Base-by-base conservation (phyloP, 1,284 basidiomycete species). In the Cutaneotrichosporon dermatis region DNA sequence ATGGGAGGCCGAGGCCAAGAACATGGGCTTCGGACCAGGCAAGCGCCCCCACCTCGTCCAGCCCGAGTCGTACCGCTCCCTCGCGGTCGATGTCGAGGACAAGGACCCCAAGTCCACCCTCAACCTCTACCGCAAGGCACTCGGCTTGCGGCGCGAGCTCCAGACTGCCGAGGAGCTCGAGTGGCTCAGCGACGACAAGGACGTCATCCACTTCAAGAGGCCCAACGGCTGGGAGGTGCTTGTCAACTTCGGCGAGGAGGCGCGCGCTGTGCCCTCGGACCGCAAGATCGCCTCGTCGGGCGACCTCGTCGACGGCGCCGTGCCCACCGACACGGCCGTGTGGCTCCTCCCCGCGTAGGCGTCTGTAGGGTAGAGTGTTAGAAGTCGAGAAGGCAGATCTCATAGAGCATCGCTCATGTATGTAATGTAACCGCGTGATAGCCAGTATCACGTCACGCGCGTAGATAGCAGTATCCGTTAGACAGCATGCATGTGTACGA, bases 141-240 rank as follows among this genome's bases (percentile, higher is more conserved):
- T 74, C 10, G 55, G 51, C 10, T 57, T 68, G 16, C 62, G 72
- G 42, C 61, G 59, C 39, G 40, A 66, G 55, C 59, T 76, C 12
- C 69, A 71, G 59, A 54, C 59, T 10, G 62, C 50, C 6, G 73
- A 74, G 63, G 61, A 68, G 25, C 58, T 76, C 12, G 70, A 73
- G 59, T 74, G 73, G 71, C 53, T 71, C 33, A 50, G 55, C 13
- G 49, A 51, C 43, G 54, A 63, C n/a, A n/a, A 52, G 8, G 56
- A 64, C 4, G 59, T 69, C 3, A 42, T 75, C 41, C 66, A 70
- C 61, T 75, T 69, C 52, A 67, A 62, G 56, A 57, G 73, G 41
- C 67, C 69, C n/a, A 68, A 67, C 11, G 73, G 72, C 33, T 75
- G 73, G 73, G 64, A 71, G 56, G 66, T 71, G 6, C 37, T 75